A percentile compares a stretch with the other conserved stretches of the same genome.
Conservation (phyloP, 805 yeast species). For the Candida oleophila region DNA sequence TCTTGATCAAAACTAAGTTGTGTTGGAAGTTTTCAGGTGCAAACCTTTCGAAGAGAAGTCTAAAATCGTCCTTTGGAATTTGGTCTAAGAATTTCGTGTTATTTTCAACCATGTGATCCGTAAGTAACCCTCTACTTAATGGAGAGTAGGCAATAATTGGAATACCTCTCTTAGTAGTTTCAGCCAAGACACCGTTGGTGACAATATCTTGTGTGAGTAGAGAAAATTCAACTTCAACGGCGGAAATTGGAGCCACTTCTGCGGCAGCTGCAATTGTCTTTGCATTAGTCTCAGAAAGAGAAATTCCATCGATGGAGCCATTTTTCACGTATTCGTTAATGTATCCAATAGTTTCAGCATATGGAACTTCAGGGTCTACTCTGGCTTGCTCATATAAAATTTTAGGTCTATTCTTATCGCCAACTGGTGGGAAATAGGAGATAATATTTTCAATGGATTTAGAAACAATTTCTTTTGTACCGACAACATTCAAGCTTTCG, state of each 20-base stretch:
- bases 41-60: slow-evolving; percentile 56
- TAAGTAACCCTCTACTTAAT: slow-evolving; percentile 72
- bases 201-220: slow-evolving; percentile 65
- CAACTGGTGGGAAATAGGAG: slow-evolving; percentile 26
- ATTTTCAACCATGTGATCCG: slow-evolving; percentile 53
- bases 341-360: slow-evolving; percentile 57
- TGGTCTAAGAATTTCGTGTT: slow-evolving; percentile 34
- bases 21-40: slow-evolving; percentile 51
- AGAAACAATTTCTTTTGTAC: slow-evolving; percentile 46
- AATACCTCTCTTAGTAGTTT: slow-evolving; percentile 55
- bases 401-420: slow-evolving; percentile 28
- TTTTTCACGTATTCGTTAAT: slow-evolving; percentile 57
- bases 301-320: slow-evolving; percentile 70
- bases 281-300: slow-evolving; percentile 72
- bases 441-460: slow-evolving; percentile 47
- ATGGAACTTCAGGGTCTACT: slow-evolving; percentile 54
- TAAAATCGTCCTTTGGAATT: slow-evolving; percentile 56
- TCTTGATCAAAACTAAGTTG: slow-evolving; percentile 51
- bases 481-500: slow-evolving; percentile 43
- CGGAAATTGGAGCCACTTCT: slow-evolving; percentile 54
- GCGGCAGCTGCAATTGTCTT: slow-evolving; percentile 60
- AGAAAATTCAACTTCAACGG: slow-evolving; percentile 80
- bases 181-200: slow-evolving; percentile 60
- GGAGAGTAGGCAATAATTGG: slow-evolving; percentile 84
- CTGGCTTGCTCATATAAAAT: slow-evolving; percentile 70